Base-by-base conservation (phyloP, 2,329 filamentous ascomycete species). In the Colletotrichum filicis region DNA sequence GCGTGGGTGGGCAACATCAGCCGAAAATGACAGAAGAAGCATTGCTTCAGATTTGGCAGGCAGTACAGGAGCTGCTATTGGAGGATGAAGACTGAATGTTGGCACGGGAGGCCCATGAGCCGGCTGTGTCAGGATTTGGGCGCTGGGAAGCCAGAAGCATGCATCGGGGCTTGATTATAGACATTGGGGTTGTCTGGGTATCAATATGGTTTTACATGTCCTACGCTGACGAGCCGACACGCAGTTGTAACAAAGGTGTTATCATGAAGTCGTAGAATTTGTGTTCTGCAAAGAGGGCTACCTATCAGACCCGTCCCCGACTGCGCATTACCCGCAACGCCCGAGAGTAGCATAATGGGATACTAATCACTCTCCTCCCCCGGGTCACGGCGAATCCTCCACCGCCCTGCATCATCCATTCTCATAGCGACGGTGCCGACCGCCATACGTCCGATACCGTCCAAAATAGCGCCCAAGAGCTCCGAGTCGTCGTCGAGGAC, bases 321-420 rank as follows among this genome's bases (percentile, higher is more conserved):
- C 19, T 49, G 42, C 16, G 2, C 12, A 11, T 37, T 9, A 12
- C 28, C 37, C 14, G 37, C 26, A 55, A 16, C 1, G 19, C 7
- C 42, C 28, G 12, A 24, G 35, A 30, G 42, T 26, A 53, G 56
- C 56, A 5, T 46, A n/a, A 35, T 5, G 32, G 22, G 8, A 32
- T 49, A 14, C 46, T 53, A 55, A 65, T 60, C 24, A 53, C 55
- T 24, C 7, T 70, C 46, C 19, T 37, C 37, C 16, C 46, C 66
- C 16, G 49, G 52, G 24, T 57, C 53, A 19, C 62, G 66, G 30
- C 56, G 66, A 63, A 86, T 83, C 73, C 85, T 80, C 84, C 84
- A 86, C 53, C 85, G 79, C 3, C 84, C 84, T 12, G 78, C 80
- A 16, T 81, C 77, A 59, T 86, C 82, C 75, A 79, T 76, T 35